Conservation (phyloP, 495 filamentous ascomycete species). For the Aspergillus olivimuriae region DNA sequence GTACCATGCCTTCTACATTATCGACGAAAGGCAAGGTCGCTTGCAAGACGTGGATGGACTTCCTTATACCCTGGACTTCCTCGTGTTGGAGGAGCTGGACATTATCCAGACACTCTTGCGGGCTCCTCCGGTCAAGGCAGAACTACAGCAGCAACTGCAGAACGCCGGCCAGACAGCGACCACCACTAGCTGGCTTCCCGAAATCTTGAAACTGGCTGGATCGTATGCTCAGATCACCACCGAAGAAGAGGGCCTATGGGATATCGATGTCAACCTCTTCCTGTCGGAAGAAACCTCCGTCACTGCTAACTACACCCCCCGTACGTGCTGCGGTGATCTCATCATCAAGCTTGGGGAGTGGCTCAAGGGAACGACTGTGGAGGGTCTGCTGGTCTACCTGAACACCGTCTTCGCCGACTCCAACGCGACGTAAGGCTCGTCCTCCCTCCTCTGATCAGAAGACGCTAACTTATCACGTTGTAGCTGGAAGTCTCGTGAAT, state of each 20-base stretch:
- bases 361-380: slow-evolving; percentile 61
- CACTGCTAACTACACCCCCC: slow-evolving; percentile 92
- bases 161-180: slow-evolving; percentile 50
- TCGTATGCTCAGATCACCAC: slow-evolving; percentile 86
- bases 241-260: slow-evolving; percentile 93
- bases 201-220: slow-evolving; percentile 74
- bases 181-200: slow-evolving; percentile 60
- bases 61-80: slow-evolving; percentile 92
- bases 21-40: slow-evolving; percentile 76
- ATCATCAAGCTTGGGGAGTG: slow-evolving; percentile 92
- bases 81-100: slow-evolving; percentile 88
- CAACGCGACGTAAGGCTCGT: slow-evolving; percentile 44
- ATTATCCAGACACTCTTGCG: slow-evolving; percentile 83
- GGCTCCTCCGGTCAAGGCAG: slow-evolving; percentile 75
- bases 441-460: not conserved
- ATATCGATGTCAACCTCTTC: slow-evolving; percentile 92
- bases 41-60: slow-evolving; percentile 85
- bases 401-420: slow-evolving; percentile 57
- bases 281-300: slow-evolving; percentile 91
- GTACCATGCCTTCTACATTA: slow-evolving; percentile 77
- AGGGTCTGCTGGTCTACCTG: slow-evolving; percentile 67
- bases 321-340: slow-evolving; percentile 85
- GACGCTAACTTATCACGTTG: slow-evolving; percentile 5
- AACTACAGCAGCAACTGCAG: slow-evolving; percentile 69
- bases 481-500: slow-evolving; percentile 65